phyloP scores from a whole-genome alignment of 2,329 filamentous ascomycete species.

The Dothidotthia symphoricarpi region DNA sequence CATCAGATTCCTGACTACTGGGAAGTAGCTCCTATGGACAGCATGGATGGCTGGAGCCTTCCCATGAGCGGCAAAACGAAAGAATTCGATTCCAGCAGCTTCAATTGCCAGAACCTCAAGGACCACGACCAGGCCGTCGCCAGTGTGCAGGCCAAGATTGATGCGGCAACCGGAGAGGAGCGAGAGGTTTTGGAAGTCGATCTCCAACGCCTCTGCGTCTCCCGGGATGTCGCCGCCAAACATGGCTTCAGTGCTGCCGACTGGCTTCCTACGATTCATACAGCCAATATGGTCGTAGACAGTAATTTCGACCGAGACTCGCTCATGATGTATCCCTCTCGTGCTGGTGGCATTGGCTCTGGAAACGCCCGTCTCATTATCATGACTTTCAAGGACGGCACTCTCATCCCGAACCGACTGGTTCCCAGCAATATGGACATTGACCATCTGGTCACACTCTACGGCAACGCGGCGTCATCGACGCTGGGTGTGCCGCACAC shows the following conservation, averaged over 20 bases:
- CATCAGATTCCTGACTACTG: not conserved
- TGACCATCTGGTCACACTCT: not conserved
- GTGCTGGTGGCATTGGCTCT: not conserved
- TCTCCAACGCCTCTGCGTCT: not conserved
- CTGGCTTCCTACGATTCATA: not conserved
- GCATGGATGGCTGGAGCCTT: not conserved
- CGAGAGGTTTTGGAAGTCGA: not conserved
- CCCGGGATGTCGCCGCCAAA: not conserved
- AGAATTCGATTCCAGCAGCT: not conserved
- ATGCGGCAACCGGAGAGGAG: not conserved
- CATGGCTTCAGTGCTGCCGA: not conserved
- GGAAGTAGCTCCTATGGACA: too few relatives aligned
- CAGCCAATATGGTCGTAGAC: not conserved
- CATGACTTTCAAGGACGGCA: not conserved
- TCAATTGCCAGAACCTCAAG: not conserved
- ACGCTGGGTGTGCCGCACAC: not conserved
- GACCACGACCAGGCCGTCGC: not conserved
- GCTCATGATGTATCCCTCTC: not conserved
- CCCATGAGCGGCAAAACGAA: not conserved
- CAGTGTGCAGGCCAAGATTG: not conserved
- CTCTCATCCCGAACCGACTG: not conserved
- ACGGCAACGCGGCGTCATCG: not conserved
- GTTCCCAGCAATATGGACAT: not conserved
- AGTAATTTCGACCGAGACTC: not conserved
- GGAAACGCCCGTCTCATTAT: not conserved